Conservation (phyloP, 139 green algal species). For the Picochlorum sp. region DNA sequence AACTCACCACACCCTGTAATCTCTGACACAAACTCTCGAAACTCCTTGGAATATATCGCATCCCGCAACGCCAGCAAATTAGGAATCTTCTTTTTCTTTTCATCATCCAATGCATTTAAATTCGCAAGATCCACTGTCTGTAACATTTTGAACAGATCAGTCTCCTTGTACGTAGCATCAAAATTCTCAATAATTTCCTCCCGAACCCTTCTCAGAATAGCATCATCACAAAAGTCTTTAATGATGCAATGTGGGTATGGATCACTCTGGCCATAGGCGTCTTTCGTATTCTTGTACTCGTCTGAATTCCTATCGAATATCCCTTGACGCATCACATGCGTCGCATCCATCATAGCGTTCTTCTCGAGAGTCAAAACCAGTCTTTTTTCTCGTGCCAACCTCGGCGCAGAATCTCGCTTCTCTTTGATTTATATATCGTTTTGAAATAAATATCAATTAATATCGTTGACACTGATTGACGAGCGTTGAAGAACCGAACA, state of each 20-base stretch:
- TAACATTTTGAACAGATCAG: constrained; percentile 86
- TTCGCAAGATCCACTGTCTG: constrained; percentile 82
- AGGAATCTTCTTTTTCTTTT: constrained; percentile 49
- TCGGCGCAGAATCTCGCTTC: too few species aligned
- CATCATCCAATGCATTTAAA: constrained; percentile 52
- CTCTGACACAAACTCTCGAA: constrained; percentile 42
- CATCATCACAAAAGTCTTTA: constrained; percentile 27
- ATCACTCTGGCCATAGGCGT: neutral
- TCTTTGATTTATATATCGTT: too few species aligned
- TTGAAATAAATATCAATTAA: too few species aligned
- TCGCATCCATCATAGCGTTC: too few species aligned
- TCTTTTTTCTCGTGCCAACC: too few species aligned
- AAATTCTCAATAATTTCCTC: constrained; percentile 78
- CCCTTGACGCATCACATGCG: too few species aligned
- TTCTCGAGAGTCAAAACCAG: too few species aligned
- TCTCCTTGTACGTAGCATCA: constrained; percentile 83
- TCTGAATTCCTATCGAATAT: too few species aligned
- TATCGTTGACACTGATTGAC: too few species aligned
- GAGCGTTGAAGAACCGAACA: too few species aligned
- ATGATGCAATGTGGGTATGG: constrained; percentile 55
- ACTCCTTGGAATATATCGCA: constrained; percentile 63
- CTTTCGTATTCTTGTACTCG: neutral
- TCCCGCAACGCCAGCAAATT: constrained; percentile 56
- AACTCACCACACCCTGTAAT: constrained; percentile 64
- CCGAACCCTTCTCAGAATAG: constrained; percentile 43